Base-by-base conservation (phyloP, 306 rosid genomes). In the Bauhinia variegata region DNA sequence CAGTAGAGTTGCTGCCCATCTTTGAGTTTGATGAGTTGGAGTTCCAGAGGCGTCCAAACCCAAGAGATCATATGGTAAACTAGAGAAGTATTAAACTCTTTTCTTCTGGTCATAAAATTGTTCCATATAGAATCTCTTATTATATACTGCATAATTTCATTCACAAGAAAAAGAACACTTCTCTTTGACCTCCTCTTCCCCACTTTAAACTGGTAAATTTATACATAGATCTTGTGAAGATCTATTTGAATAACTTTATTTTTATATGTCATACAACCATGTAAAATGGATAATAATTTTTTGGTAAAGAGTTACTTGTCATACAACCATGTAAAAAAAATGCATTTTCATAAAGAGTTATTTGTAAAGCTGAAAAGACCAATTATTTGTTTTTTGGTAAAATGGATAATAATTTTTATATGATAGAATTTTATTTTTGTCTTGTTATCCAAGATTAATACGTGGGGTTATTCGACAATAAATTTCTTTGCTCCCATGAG, bases 401-500 rank as follows among this genome's bases (percentile, higher is more conserved):
- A 23, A 23, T 23, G 28, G 28, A 23, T 23, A 23, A 23, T 23
- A 23, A 23, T 23, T 23, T n/a, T n/a, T n/a, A n/a, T n/a, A n/a
- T n/a, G n/a, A n/a, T 68, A 13, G 72, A 19, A 42, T 41, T 49
- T 70, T 58, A 50, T 60, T 36, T 65, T 66, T 42, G 54, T 50
- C 17, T 39, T 72, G 15, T 60, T 50, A 77, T 61, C 54, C 38
- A 77, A 93, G 99, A 88, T 90, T 72, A 93, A 93, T 80, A 89
- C 96, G 14, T 93, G 99, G 99, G 98, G 99, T 63, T 93, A 93
- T 78, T 93, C 99, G 6, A 93, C 99, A 60, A 83, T 87, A 72
- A 93, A 93, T 80, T 93, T 93, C 81, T 93, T 93, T 79, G 81
- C 99, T 53, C 99, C 99, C 31, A 90, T 89, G 97, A 89, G 91